These are phyloP conservation scores for Cicer chorassanicum DNA, from an alignment of 306 rosid species.

Conservation along the genomic window DNA sequence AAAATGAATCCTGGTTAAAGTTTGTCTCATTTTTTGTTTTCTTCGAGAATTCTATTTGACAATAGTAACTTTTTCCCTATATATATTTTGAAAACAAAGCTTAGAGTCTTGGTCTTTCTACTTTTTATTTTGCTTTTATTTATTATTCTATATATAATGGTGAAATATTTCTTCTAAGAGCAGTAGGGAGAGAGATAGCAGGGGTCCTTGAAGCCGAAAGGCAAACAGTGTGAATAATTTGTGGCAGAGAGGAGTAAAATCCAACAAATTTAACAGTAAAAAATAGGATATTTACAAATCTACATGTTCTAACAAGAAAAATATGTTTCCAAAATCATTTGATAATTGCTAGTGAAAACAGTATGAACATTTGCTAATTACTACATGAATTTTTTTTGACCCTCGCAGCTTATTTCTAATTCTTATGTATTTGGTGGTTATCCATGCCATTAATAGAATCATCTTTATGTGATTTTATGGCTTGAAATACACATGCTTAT, in stretches of 20 bases:
- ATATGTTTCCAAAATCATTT: constrained; percentile 27
- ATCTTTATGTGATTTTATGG: constrained; percentile 17
- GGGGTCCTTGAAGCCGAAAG: constrained; percentile 15
- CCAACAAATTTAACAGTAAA: constrained; percentile 24
- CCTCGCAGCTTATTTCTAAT: constrained; percentile 1
- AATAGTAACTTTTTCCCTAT: background rate
- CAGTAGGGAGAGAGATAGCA: constrained; percentile 20
- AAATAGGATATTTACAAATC: constrained; percentile 9
- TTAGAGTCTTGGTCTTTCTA: constrained; percentile 34
- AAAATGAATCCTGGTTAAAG: constrained; percentile 16
- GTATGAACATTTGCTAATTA: background rate
- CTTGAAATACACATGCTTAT: constrained; percentile 10
- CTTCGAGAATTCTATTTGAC: constrained; percentile 14
- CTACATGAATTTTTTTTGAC: constrained; percentile 4
- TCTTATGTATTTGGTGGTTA: constrained; percentile 30
- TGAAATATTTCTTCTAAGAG: constrained; percentile 32
- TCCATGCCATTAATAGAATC: constrained; percentile 18
- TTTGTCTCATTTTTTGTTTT: background rate
- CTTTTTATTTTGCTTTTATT: constrained; percentile 35
- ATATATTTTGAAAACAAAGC: constrained; percentile 20
- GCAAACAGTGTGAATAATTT: constrained; percentile 35
- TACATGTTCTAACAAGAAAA: background rate
- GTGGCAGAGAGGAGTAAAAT: constrained; percentile 11
- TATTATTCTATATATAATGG: constrained; percentile 16
- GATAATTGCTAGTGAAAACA: constrained; percentile 2